Evolutionary conservation across 2,329 filamentous ascomycete genomes (phyloP).

Genomic region (Zarea fungicola): DNA sequence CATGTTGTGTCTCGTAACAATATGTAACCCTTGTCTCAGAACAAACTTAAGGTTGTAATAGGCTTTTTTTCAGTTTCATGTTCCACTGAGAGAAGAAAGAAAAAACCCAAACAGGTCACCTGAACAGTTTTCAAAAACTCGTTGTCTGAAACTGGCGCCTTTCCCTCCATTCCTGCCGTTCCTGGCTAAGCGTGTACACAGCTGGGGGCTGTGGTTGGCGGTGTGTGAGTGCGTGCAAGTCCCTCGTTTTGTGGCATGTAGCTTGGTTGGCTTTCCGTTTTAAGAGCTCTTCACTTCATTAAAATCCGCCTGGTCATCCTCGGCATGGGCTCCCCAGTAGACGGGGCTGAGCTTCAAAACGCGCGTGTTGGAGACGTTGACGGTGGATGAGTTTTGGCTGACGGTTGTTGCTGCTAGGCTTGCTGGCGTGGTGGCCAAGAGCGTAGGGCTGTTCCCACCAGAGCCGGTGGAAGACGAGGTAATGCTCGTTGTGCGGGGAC

Average conservation of each 20-base stretch:
- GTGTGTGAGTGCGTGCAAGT: neutral
- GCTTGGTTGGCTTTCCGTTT: neutral
- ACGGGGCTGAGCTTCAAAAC: slow-evolving; percentile 62
- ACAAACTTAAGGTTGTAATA: slow-evolving; percentile 9
- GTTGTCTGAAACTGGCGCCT: neutral
- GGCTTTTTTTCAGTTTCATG: neutral
- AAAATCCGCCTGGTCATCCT: slow-evolving; percentile 53
- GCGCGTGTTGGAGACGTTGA: slow-evolving; percentile 32
- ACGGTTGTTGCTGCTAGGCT: too few species aligned
- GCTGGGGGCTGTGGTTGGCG: too few species aligned
- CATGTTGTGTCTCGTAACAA: neutral
- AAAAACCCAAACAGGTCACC: too few species aligned
- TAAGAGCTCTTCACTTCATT: slow-evolving; percentile 32
- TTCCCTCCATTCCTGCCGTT: neutral
- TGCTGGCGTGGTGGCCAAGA: slow-evolving; percentile 27
- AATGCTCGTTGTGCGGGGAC: slow-evolving; percentile 20
- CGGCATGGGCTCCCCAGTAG: slow-evolving; percentile 57
- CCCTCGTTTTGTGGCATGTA: neutral
- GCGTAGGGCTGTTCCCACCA: slow-evolving; percentile 19
- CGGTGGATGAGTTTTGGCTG: slow-evolving; percentile 46
- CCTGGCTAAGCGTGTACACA: too few species aligned
- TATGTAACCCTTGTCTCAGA: slow-evolving; percentile 5
- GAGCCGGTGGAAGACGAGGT: slow-evolving; percentile 17
- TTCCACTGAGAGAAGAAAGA: too few species aligned
- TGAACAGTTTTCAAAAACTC: too few species aligned